Conservation (phyloP, 371 early-diverging fungal genomes). For the Zopfochytrium polystomum region DNA sequence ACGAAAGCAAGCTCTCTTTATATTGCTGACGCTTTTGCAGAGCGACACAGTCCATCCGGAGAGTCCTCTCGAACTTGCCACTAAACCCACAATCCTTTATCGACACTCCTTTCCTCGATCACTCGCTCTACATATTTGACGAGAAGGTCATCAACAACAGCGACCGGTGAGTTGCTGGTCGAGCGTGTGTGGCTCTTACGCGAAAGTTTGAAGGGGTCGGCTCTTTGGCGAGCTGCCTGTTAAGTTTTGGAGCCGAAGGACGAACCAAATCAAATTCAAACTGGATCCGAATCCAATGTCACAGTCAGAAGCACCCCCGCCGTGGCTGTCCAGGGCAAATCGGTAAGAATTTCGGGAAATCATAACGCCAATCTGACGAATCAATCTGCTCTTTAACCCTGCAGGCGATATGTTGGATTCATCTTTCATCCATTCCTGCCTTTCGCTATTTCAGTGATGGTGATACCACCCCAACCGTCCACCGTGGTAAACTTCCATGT, state of each 20-base stretch:
- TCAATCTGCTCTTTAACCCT: no score
- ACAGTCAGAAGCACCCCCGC: no score
- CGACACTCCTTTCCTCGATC: constrained; percentile 61
- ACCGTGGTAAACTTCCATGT: no score
- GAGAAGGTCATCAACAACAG: constrained; percentile 53
- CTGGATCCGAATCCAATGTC: constrained; percentile 52
- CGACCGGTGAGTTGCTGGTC: constrained; percentile 43
- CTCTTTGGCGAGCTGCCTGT: constrained; percentile 50
- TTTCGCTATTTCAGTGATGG: no score
- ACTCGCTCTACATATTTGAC: constrained; percentile 57
- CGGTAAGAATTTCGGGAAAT: no score
- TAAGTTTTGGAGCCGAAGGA: constrained; percentile 55
- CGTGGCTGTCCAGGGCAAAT: no score
- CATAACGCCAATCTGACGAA: no score
- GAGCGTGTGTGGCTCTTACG: neutral
- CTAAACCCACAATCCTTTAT: constrained; percentile 55
- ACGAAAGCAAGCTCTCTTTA: no score
- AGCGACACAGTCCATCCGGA: constrained; percentile 50
- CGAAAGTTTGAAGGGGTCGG: constrained; percentile 35
- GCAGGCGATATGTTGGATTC: no score
- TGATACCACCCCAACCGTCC: no score
- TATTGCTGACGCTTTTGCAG: constrained; percentile 27
- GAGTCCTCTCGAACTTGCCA: constrained; percentile 53
- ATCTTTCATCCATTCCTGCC: no score
- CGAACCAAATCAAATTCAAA: constrained; percentile 52